These are phyloP conservation scores for Phialocephala sp. DNA, from an alignment of 2,329 filamentous ascomycete species.

Conservation along the genomic window DNA sequence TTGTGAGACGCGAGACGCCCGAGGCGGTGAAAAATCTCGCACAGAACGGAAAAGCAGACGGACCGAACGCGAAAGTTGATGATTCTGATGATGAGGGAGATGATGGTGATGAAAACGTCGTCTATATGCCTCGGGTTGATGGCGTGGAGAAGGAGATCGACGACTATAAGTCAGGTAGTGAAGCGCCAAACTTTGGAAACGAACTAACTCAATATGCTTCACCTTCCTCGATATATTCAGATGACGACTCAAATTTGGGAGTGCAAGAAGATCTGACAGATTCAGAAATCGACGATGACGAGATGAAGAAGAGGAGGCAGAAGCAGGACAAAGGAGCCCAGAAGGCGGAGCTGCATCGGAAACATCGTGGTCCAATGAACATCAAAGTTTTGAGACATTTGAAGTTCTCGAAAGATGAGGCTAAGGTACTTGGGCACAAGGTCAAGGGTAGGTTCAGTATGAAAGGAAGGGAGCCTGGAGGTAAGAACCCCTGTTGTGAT, in stretches of 20 bases:
- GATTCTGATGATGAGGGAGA: constrained; percentile 22
- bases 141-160: constrained; percentile 29
- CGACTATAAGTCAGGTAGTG: constrained; percentile 10
- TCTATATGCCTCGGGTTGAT: constrained; percentile 26
- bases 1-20: constrained; percentile 29
- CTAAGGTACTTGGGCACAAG: constrained; percentile 32
- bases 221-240: constrained; percentile 20
- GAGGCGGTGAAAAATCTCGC: constrained; percentile 24
- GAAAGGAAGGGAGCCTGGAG: constrained; percentile 29
- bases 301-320: constrained; percentile 31
- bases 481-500: too few species aligned
- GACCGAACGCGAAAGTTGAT: constrained; percentile 4
- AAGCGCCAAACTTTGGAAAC: constrained; percentile 24
- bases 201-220: constrained; percentile 25
- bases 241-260: constrained; percentile 19
- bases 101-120: constrained; percentile 19
- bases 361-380: constrained; percentile 31
- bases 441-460: constrained; percentile 29
- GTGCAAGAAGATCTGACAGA: constrained; percentile 32
- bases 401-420: constrained; percentile 32
- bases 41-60: constrained; percentile 21
- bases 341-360: constrained; percentile 28
- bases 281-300: constrained; percentile 33
- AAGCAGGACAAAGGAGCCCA: constrained; percentile 29
- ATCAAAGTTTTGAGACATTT: constrained; percentile 31